These are phyloP conservation scores for Trametes sanguinea DNA, from an alignment of 768 basidiomycete species.

Conservation along the genomic window DNA sequence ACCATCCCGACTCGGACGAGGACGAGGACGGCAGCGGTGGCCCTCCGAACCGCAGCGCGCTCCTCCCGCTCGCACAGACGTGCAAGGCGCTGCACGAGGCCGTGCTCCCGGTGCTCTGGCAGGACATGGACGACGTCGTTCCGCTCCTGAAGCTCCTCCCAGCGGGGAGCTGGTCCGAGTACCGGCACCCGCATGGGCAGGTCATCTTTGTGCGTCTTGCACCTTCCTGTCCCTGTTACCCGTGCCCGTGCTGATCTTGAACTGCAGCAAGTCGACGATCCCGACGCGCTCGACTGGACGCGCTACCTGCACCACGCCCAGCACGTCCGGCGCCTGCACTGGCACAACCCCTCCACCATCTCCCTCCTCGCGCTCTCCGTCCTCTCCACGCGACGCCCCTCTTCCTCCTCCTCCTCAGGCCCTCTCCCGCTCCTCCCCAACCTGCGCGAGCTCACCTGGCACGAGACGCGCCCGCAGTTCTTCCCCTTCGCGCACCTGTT, in stretches of 20 bases:
- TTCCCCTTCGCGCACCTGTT: constrained; percentile 1
- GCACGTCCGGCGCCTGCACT: constrained; percentile 2
- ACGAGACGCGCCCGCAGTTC: not conserved
- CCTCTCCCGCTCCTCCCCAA: not conserved
- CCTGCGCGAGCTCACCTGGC: constrained; percentile 2
- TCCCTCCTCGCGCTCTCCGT: constrained; percentile 1
- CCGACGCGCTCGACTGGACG: not conserved
- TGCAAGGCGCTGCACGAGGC: not conserved
- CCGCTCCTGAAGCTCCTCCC: constrained; percentile 9
- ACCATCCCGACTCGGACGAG: not conserved
- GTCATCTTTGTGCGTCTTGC: not conserved
- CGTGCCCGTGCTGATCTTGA: not conserved
- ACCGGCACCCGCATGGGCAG: not conserved
- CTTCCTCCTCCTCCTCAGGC: too few species aligned
- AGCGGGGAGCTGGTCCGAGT: not conserved
- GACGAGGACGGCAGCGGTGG: too few species aligned
- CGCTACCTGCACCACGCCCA: constrained; percentile 6
- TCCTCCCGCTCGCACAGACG: not conserved
- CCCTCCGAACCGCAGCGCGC: not conserved
- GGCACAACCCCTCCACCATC: not conserved
- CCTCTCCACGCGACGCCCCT: not conserved
- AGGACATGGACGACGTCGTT: not conserved
- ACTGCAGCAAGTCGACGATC: not conserved
- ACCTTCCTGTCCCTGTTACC: too few species aligned
- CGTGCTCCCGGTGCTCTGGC: not conserved